A percentile compares a stretch with the other conserved stretches of the same genome.
Conservation (phyloP, 257 asterid species). For the Gynochthodes officinalis region DNA sequence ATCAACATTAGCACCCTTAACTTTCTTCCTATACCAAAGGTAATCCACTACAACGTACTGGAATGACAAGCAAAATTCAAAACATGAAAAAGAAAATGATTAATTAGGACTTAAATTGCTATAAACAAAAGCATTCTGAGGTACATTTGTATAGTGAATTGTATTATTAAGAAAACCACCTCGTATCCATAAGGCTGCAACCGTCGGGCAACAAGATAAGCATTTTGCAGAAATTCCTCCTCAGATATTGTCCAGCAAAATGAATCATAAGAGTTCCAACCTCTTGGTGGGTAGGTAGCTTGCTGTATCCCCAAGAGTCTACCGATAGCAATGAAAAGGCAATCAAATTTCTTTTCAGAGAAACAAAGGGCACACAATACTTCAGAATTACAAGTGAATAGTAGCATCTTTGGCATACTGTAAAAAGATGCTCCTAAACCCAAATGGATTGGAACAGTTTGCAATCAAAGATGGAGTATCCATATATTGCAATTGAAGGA, state of each 20-base stretch:
- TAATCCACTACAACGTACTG: constrained; percentile 97
- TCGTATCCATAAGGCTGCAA: constrained; percentile 68
- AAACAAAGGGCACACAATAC: neutral
- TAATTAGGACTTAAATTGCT: neutral
- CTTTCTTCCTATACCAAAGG: constrained; percentile 94
- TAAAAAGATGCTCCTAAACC: neutral
- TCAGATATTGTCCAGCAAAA: constrained; percentile 89
- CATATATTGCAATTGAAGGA: constrained; percentile 2
- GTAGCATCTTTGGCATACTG: neutral
- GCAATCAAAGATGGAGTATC: neutral
- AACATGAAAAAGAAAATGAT: neutral
- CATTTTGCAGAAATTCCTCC: constrained; percentile 73
- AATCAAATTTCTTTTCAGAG: constrained; percentile 1
- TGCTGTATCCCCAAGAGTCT: constrained; percentile 4
- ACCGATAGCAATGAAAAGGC: neutral
- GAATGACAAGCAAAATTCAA: constrained; percentile 14
- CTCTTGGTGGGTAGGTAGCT: constrained; percentile 79
- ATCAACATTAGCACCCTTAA: constrained; percentile 66
- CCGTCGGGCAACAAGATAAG: constrained; percentile 60
- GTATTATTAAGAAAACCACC: constrained; percentile 34
- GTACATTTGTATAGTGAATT: neutral
- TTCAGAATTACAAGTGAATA: neutral
- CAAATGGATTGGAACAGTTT: neutral
- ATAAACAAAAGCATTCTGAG: neutral
- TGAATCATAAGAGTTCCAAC: constrained; percentile 98